Evolutionary conservation across 176 grass and related monocot genomes (phyloP), one percentile per base, ranked within the genome.

Genomic region (Saccharum spontaneum): DNA sequence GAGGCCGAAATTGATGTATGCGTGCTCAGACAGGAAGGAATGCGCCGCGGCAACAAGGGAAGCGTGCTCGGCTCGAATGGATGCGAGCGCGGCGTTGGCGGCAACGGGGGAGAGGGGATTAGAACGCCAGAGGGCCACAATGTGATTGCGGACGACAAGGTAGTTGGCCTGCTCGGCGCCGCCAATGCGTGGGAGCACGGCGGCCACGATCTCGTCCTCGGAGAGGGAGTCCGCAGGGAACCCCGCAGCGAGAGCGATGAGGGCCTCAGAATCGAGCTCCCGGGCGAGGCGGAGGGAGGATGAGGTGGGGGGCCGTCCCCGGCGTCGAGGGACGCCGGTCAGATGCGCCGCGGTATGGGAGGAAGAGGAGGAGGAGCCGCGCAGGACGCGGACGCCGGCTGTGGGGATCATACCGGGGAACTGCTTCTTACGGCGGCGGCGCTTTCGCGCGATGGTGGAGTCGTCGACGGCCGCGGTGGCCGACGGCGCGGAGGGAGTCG

Each of bases 361-460:
- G 28, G 93, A 85, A 10, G 89, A 76, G 12, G 86, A 76, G 2
- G 94, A 76, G 30, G 73, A 40, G 34, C 82, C 85, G 31, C 86
- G 86, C 17, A 94, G 88, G 18, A 94, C 87, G 61, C 90, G 91
- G 67, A 98, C 86, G 10, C 89, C 84, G 31, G 81, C 78, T 34
- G 94, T 91, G 14, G 97, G 93, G 22, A 98, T 91, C 97, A 98
- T 98, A 37, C 84, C 97, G 0, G 93, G 93, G 70, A 98, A 98
- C 87, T 92, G 97, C 86, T 98, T 98, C 97, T 94, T 98, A 12
- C 91, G 97, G 40, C 97, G 91, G 81, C 94, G 91, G 67, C 97
- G 97, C 82, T 91, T 91, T 77, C 82, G 77, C 65, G 88, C 74
- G 54, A 86, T 18, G 77, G 81, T 78, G 68, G 88, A 87, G 72